A percentile compares a stretch with the other conserved stretches of the same genome.
Conservation (phyloP, 2,329 filamentous ascomycete genomes). For the Salinomyces thailandicus region DNA sequence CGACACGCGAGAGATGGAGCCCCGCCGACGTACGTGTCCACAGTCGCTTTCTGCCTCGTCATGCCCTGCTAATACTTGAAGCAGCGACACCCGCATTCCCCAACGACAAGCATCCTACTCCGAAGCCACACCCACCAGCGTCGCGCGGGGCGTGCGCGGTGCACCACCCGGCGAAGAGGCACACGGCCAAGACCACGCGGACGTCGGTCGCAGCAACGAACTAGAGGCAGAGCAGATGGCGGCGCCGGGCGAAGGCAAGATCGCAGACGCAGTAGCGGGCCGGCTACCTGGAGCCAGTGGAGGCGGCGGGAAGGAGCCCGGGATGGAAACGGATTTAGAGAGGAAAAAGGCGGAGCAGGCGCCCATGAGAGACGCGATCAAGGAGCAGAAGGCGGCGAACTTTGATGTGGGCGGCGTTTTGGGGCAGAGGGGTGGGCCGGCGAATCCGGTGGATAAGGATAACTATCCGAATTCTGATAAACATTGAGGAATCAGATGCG, state of each 20-base stretch:
- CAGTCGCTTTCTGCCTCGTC: neutral
- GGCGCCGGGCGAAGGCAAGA: constrained; percentile 36
- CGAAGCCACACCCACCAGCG: constrained; percentile 25
- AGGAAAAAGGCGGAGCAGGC: constrained; percentile 42
- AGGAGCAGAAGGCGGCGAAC: constrained; percentile 28
- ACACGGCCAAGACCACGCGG: constrained; percentile 29
- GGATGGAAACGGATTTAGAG: constrained; percentile 37
- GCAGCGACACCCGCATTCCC: constrained; percentile 30
- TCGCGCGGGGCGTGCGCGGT: constrained; percentile 35
- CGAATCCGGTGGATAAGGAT: constrained; percentile 27
- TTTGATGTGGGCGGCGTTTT: constrained; percentile 33
- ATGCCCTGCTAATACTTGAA: too few species aligned
- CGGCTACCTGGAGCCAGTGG: constrained; percentile 12
- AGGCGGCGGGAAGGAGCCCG: constrained; percentile 23
- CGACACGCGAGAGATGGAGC: constrained; percentile 24
- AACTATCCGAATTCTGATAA: constrained; percentile 20
- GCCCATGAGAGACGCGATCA: constrained; percentile 30
- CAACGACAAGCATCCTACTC: constrained; percentile 26
- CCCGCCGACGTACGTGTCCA: constrained; percentile 10
- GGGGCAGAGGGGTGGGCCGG: constrained; percentile 38
- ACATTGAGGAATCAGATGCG: neutral
- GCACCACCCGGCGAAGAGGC: constrained; percentile 35
- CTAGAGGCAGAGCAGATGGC: constrained; percentile 40
- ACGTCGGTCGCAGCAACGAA: constrained; percentile 36
- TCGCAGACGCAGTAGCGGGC: constrained; percentile 32